Percentiles rank a stretch among this genome's conserved stretches.
phyloP scores from a whole-genome alignment of 352 stramenopile genomes.

The Globisporangium okanoganense region DNA sequence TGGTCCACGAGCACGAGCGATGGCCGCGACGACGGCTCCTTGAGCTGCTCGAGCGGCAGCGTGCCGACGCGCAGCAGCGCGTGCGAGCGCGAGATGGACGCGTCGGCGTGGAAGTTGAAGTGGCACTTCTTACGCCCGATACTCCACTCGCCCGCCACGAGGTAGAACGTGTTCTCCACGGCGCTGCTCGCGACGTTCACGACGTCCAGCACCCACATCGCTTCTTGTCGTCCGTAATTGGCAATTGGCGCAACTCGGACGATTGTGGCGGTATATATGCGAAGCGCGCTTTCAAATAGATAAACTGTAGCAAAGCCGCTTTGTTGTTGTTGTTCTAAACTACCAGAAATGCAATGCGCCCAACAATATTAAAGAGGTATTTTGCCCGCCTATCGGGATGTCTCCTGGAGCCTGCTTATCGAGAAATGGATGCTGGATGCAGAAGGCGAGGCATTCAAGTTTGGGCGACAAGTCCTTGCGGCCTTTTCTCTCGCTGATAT shows the following conservation, averaged over 20 bases:
- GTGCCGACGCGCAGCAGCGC: constrained; percentile 68
- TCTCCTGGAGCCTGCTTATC: too few species aligned
- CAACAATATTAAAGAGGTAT: too few species aligned
- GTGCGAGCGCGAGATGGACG: constrained; percentile 80
- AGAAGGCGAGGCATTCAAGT: too few species aligned
- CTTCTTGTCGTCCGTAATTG: not conserved
- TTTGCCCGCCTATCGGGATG: too few species aligned
- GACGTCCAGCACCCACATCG: constrained; percentile 83
- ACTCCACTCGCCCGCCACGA: constrained; percentile 81
- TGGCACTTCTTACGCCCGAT: constrained; percentile 80
- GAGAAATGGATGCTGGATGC: too few species aligned
- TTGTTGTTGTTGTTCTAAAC: too few species aligned
- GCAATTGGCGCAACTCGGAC: constrained; percentile 1
- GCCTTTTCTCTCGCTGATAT: too few species aligned
- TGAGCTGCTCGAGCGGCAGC: constrained; percentile 56
- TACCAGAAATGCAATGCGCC: too few species aligned
- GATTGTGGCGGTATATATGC: too few species aligned
- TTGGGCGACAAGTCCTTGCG: too few species aligned
- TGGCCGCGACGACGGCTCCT: constrained; percentile 48
- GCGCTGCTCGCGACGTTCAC: constrained; percentile 31
- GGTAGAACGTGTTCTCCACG: constrained; percentile 67
- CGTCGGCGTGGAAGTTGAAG: constrained; percentile 80
- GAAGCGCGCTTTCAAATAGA: too few species aligned
- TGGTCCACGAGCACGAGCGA: constrained; percentile 73
- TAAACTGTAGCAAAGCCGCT: too few species aligned